Evolutionary conservation across 495 filamentous ascomycete species (phyloP).

Genomic region (Articulospora tetracladia): DNA sequence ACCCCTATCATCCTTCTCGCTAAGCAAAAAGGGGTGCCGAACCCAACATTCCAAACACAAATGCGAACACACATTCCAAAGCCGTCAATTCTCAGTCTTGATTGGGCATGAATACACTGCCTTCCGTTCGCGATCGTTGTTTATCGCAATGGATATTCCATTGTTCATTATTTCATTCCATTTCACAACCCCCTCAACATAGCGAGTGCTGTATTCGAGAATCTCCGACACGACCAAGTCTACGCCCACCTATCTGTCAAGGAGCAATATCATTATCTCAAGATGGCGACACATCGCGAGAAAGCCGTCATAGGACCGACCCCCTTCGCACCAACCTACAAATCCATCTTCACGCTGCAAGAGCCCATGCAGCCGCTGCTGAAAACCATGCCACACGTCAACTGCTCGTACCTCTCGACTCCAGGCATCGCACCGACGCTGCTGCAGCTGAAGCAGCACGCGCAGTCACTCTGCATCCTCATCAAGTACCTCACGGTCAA

Average conservation of each 20-base stretch:
- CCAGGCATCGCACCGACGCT: slow-evolving; percentile 40
- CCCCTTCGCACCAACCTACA: slow-evolving; percentile 18
- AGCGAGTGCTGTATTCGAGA: no score
- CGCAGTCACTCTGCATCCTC: slow-evolving; percentile 44
- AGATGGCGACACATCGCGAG: neutral
- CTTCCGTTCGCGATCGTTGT: no score
- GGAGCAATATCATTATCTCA: neutral
- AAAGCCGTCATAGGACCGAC: neutral
- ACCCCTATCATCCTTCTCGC: no score
- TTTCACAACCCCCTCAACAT: neutral
- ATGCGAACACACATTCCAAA: no score
- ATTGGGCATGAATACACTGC: no score
- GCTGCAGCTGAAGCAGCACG: slow-evolving; percentile 50
- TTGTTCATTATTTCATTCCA: no score
- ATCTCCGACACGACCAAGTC: no score
- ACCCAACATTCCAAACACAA: no score
- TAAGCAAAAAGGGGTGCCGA: no score
- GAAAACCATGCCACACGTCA: slow-evolving; percentile 20
- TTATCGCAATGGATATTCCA: no score
- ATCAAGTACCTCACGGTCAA: slow-evolving; percentile 40
- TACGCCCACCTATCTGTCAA: neutral
- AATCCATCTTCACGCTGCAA: slow-evolving; percentile 14
- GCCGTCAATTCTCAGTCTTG: no score
- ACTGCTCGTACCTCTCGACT: slow-evolving; percentile 50
- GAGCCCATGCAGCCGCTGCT: neutral